Conservation (phyloP, 1,284 basidiomycete genomes). For the Ceratobasidium sp. region DNA sequence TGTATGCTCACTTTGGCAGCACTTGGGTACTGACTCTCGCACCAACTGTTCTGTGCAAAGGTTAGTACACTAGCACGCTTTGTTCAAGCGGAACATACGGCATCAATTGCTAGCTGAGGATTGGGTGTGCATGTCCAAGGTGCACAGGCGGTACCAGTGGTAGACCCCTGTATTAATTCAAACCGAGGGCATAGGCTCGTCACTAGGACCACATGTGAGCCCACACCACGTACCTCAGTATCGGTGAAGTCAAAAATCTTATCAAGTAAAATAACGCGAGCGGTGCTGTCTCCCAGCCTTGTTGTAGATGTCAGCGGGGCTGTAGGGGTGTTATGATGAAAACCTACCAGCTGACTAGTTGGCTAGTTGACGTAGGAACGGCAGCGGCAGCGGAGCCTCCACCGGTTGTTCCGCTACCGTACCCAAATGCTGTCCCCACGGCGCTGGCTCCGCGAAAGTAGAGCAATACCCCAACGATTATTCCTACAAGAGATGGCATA, state of each 20-base stretch:
- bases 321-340: neutral
- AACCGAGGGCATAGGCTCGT: no score
- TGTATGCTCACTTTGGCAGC: conserved; percentile 30
- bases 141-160: conserved; percentile 49
- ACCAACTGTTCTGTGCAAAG: conserved; percentile 51
- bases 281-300: conserved; percentile 52
- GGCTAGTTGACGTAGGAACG: conserved; percentile 53
- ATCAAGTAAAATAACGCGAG: conserved; percentile 55
- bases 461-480: conserved; percentile 8
- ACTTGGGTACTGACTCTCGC: conserved; percentile 52
- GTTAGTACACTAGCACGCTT: no score
- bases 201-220: neutral
- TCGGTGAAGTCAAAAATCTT: conserved; percentile 54
- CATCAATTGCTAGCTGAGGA: conserved; percentile 54
- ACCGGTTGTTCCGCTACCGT: conserved; percentile 53
- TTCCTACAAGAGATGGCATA: conserved; percentile 19
- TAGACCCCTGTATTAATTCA: conserved; percentile 44
- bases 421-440: conserved; percentile 52
- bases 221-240: conserved; percentile 9
- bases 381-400: conserved; percentile 54
- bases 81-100: neutral
- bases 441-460: conserved; percentile 24
- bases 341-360: conserved; percentile 52
- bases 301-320: neutral
- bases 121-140: conserved; percentile 54